Conservation (phyloP, 2,329 filamentous ascomycete species). For the Pyricularia sp. region DNA sequence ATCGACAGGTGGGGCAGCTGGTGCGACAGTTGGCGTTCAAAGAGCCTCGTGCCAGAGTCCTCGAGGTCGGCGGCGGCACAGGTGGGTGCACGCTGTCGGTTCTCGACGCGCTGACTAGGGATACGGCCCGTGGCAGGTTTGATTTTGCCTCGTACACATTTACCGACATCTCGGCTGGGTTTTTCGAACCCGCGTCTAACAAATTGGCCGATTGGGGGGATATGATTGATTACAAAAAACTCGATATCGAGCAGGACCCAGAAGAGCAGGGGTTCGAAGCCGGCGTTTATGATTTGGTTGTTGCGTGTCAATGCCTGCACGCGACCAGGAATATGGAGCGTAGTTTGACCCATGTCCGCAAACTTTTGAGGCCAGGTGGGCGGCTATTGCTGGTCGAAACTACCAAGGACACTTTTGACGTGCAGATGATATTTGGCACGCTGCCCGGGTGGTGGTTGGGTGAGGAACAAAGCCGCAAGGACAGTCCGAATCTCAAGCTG, state of each 20-base stretch:
- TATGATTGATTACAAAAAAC: slow-evolving; percentile 8
- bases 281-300: slow-evolving; percentile 21
- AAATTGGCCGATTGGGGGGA: slow-evolving; percentile 17
- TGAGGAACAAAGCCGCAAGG: slow-evolving; percentile 2
- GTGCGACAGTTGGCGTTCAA: not conserved
- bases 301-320: slow-evolving; percentile 24
- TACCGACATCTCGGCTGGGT: slow-evolving; percentile 29
- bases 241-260: slow-evolving; percentile 22
- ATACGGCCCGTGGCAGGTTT: not conserved
- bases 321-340: slow-evolving; percentile 16
- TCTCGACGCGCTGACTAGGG: slow-evolving; percentile 9
- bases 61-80: slow-evolving; percentile 28
- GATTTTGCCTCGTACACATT: slow-evolving; percentile 24
- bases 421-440: slow-evolving; percentile 3
- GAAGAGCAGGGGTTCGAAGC: slow-evolving; percentile 21
- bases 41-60: slow-evolving; percentile 14
- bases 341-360: slow-evolving; percentile 12
- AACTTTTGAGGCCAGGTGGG: slow-evolving; percentile 24
- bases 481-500: slow-evolving; percentile 1
- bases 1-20: not conserved
- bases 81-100: slow-evolving; percentile 17
- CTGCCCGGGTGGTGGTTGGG: slow-evolving; percentile 5
- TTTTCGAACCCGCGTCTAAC: slow-evolving; percentile 25
- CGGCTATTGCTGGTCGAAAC: slow-evolving; percentile 16
- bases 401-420: slow-evolving; percentile 1